Percentiles rank a stretch among this genome's conserved stretches.
phyloP scores from a whole-genome alignment of 139 green algal species.

The Tetradesmus obliquus region DNA sequence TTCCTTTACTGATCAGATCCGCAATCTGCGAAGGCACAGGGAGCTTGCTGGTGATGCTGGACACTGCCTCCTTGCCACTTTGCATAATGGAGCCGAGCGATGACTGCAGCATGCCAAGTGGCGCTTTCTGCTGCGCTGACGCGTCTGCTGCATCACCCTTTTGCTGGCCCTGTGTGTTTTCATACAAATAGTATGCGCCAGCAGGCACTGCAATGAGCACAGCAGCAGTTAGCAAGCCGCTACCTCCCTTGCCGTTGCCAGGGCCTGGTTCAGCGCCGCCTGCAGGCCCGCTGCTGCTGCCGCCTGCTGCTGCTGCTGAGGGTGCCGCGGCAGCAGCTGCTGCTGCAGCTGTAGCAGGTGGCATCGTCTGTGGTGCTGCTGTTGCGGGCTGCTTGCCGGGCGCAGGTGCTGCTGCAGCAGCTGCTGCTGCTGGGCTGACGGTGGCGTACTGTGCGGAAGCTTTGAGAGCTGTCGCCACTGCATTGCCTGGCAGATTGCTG shows the following conservation, averaged over 20 bases:
- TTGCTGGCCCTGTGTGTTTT: background rate
- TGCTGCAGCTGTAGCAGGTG: background rate
- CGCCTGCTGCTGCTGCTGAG: background rate
- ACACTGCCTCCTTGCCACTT: background rate
- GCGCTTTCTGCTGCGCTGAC: background rate
- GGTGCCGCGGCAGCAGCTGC: slow-evolving; percentile 14
- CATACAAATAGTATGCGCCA: slow-evolving; percentile 22
- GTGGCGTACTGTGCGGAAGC: background rate
- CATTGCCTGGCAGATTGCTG: background rate
- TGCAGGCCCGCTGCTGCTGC: background rate
- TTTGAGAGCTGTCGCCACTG: background rate
- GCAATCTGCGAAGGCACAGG: background rate
- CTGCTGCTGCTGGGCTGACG: background rate
- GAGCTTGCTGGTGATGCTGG: background rate
- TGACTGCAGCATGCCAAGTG: background rate
- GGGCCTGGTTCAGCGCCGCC: background rate
- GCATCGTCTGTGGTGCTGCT: background rate
- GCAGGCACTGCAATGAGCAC: background rate
- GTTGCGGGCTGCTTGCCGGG: background rate
- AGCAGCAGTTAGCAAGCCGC: background rate
- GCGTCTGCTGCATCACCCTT: background rate
- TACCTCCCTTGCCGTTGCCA: background rate
- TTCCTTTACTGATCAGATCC: background rate
- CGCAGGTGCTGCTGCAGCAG: slow-evolving; percentile 22
- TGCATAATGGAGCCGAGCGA: background rate